Base-by-base conservation (phyloP, 2,329 filamentous ascomycete species). In the Metarhizium sp. region DNA sequence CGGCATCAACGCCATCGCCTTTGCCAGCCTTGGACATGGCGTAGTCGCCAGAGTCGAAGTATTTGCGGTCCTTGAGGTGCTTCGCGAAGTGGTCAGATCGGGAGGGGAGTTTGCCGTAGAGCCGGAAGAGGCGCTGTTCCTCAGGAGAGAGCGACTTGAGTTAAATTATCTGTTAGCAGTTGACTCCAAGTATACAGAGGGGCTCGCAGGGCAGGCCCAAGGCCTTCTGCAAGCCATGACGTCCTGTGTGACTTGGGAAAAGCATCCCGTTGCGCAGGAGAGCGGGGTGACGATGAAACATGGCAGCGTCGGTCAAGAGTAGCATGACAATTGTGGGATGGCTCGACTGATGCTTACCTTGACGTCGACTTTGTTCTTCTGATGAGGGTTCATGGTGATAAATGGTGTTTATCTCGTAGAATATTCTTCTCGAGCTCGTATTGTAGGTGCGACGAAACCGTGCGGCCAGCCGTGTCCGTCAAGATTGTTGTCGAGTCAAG, bases 41-140 rank as follows among this genome's bases (percentile, higher is more conserved):
- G 67, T 96, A 96, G 77, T 96, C 91, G 68, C 91, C 92, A 58
- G 88, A 94, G 78, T 96, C 91, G 74, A 96, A 96, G 78, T 96
- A 96, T 78, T 95, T 99, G 78, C 94, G 92, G 73, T 97, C 94
- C 82, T 96, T 96, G 70, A 97, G 84, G 71, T 97, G 95, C 79
- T 97, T 97, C 79, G 95, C 91, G 65, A 97, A 86, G 67, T 96
- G 83, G 73, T 96, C 92, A 72, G 92, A 95, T 73, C 94, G 94
- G 73, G 88, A 95, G 61, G 94, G 94, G 58, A 97, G 86, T 77
- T 97, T 97, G 75, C 94, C 94, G 74, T 99, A 99, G 61, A 97
- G 86, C 62, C 92, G 88, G 80, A 97, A 94, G 68, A 97, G 86
- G 60, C 90, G 89, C 75, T 96, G 92, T 80, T 99, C 94, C 67